phyloP scores from a whole-genome alignment of 768 basidiomycete species.

The Phylloporus arenicola region DNA sequence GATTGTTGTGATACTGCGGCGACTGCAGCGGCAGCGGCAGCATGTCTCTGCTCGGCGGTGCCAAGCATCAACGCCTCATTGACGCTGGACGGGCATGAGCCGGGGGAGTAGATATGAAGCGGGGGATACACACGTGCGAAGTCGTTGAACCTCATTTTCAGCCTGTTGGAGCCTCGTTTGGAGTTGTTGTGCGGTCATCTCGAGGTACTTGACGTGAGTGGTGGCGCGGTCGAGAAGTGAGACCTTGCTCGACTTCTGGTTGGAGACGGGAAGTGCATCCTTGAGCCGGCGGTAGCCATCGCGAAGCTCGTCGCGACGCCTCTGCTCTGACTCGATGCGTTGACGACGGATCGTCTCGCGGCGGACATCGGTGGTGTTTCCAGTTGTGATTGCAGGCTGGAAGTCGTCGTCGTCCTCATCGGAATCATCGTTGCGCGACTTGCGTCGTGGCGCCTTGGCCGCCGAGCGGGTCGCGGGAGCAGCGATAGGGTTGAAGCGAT shows the following conservation, averaged over 20 bases:
- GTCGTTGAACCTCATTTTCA: slow-evolving; percentile 75
- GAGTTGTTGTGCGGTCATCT: slow-evolving; percentile 69
- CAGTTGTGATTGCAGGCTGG: slow-evolving; percentile 44
- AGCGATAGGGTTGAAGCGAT: slow-evolving; percentile 72
- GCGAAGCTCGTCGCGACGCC: slow-evolving; percentile 89
- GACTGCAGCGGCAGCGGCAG: slow-evolving; percentile 50
- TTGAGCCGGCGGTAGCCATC: slow-evolving; percentile 89
- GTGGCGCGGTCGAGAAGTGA: slow-evolving; percentile 88
- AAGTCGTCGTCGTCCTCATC: slow-evolving; percentile 76
- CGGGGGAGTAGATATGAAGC: neutral
- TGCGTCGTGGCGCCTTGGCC: slow-evolving; percentile 44
- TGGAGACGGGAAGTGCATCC: slow-evolving; percentile 83
- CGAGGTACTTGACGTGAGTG: slow-evolving; percentile 81
- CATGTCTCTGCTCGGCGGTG: slow-evolving; percentile 69
- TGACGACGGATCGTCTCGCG: slow-evolving; percentile 88
- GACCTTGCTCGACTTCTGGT: no score
- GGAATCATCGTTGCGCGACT: slow-evolving; percentile 56
- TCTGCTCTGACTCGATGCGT: slow-evolving; percentile 92
- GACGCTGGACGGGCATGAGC: slow-evolving; percentile 38
- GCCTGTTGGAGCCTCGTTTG: slow-evolving; percentile 73
- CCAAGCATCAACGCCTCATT: slow-evolving; percentile 89
- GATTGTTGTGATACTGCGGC: slow-evolving; percentile 46
- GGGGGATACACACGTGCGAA: slow-evolving; percentile 48
- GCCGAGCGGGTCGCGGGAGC: slow-evolving; percentile 49
- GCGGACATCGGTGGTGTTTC: slow-evolving; percentile 58